Conservation (phyloP, 768 basidiomycete species). For the Obba rivulosa region DNA sequence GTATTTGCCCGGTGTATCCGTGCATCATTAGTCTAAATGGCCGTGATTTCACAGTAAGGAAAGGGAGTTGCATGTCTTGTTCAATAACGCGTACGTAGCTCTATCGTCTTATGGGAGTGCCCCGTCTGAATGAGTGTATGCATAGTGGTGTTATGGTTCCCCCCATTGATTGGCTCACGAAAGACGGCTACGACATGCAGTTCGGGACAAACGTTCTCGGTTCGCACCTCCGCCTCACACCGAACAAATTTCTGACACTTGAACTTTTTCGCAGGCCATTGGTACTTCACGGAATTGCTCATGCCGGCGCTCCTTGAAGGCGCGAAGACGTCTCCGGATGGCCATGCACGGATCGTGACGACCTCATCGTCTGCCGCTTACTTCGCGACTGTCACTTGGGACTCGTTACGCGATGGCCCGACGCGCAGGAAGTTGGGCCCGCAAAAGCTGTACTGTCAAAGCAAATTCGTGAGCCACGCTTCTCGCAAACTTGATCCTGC, state of each 20-base stretch:
- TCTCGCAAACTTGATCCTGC: neutral
- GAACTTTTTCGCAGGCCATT: slow-evolving; percentile 12
- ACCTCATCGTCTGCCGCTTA: slow-evolving; percentile 37
- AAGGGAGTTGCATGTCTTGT: slow-evolving; percentile 39
- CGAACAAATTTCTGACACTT: neutral
- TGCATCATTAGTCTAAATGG: slow-evolving; percentile 39
- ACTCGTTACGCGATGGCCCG: slow-evolving; percentile 28
- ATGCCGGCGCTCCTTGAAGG: slow-evolving; percentile 41
- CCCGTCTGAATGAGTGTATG: neutral
- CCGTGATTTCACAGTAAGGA: slow-evolving; percentile 35
- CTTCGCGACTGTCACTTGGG: slow-evolving; percentile 31
- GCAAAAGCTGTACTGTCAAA: slow-evolving; percentile 23
- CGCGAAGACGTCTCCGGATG: slow-evolving; percentile 33
- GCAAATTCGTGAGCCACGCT: slow-evolving; percentile 40
- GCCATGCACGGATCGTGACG: slow-evolving; percentile 43
- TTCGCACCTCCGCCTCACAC: slow-evolving; percentile 10
- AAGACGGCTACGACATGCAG: slow-evolving; percentile 46
- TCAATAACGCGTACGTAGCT: slow-evolving; percentile 46
- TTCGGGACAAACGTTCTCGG: slow-evolving; percentile 57
- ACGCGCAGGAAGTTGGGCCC: slow-evolving; percentile 12
- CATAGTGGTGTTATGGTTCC: slow-evolving; percentile 44
- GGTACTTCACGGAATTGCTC: slow-evolving; percentile 34
- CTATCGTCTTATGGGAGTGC: neutral
- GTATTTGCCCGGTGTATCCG: neutral
- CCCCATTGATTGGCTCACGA: slow-evolving; percentile 34